phyloP scores from a whole-genome alignment of 2,329 filamentous ascomycete genomes.

The Hysterium pulicare region DNA sequence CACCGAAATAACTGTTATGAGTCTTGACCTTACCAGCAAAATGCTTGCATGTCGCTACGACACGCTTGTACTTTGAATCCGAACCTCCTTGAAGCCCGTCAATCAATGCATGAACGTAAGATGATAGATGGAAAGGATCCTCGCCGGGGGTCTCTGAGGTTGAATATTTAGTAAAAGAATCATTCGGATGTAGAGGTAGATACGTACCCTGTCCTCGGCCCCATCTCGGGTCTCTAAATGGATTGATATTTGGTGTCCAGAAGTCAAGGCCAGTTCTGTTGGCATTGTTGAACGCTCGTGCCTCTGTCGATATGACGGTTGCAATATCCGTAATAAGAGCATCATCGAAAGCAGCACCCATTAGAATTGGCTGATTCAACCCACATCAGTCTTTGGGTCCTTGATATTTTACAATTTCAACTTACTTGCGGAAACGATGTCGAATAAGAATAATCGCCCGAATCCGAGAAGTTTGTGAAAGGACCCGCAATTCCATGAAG shows the following conservation, averaged over 20 bases:
- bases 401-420: too few relatives aligned
- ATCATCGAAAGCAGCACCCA: slow-evolving; percentile 63
- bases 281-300: slow-evolving; percentile 62
- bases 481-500: slow-evolving; percentile 60
- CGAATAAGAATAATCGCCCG: slow-evolving; percentile 55
- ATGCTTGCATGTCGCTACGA: slow-evolving; percentile 49
- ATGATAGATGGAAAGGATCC: slow-evolving; percentile 49
- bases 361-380: slow-evolving; percentile 61
- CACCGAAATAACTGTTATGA: slow-evolving; percentile 9
- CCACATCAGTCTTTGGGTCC: too few relatives aligned
- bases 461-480: slow-evolving; percentile 52
- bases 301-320: slow-evolving; percentile 56
- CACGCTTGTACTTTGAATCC: slow-evolving; percentile 32
- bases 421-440: slow-evolving; percentile 67
- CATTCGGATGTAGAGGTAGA: background rate
- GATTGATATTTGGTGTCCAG: slow-evolving; percentile 67
- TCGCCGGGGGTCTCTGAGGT: slow-evolving; percentile 54
- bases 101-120: slow-evolving; percentile 51
- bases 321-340: slow-evolving; percentile 57
- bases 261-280: slow-evolving; percentile 53
- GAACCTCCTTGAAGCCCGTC: slow-evolving; percentile 44
- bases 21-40: slow-evolving; percentile 36
- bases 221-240: slow-evolving; percentile 62
- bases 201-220: slow-evolving; percentile 52
- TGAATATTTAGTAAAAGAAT: background rate